Evolutionary conservation across 345 rosid genomes (phyloP).

Genomic region (Anastatica hierochuntica): DNA sequence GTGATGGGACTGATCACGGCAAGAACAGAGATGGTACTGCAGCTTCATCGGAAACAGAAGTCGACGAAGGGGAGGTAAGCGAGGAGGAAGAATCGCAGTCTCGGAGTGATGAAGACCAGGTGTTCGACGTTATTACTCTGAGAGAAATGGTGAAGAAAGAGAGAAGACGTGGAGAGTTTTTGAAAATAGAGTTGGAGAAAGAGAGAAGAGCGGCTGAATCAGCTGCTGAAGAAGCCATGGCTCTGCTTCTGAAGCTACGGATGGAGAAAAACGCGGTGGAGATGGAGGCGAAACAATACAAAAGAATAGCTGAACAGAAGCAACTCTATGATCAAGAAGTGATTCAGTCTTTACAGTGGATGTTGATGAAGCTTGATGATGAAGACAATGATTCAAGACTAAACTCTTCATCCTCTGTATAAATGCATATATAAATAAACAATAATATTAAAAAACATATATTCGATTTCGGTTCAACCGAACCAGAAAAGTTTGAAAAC

Average conservation of each 20-base stretch:
- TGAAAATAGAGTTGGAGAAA: constrained; percentile 50
- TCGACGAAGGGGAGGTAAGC: too few relatives aligned
- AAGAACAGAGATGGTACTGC: constrained; percentile 6
- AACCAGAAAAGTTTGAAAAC: neutral
- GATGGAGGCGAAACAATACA: constrained; percentile 52
- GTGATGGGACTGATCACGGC: neutral
- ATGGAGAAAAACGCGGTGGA: constrained; percentile 48
- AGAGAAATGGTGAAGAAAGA: constrained; percentile 55
- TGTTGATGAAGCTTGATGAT: constrained; percentile 36
- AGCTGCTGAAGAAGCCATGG: constrained; percentile 75
- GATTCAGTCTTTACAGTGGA: constrained; percentile 55
- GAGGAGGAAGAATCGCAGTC: constrained; percentile 20
- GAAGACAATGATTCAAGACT: neutral
- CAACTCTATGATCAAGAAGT: constrained; percentile 42
- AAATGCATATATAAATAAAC: neutral
- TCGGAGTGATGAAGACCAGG: constrained; percentile 45
- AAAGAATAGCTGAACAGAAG: constrained; percentile 48
- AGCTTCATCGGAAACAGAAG: constrained; percentile 12
- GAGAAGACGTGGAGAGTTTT: constrained; percentile 34
- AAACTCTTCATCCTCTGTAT: neutral
- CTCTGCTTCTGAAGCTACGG: constrained; percentile 72
- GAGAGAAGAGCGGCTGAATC: constrained; percentile 69
- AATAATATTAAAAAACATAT: neutral
- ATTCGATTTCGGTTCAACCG: neutral
- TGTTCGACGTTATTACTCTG: constrained; percentile 38